Evolutionary conservation across 805 yeast species (phyloP).

Genomic region (Zygotorulaspora chibaensis): DNA sequence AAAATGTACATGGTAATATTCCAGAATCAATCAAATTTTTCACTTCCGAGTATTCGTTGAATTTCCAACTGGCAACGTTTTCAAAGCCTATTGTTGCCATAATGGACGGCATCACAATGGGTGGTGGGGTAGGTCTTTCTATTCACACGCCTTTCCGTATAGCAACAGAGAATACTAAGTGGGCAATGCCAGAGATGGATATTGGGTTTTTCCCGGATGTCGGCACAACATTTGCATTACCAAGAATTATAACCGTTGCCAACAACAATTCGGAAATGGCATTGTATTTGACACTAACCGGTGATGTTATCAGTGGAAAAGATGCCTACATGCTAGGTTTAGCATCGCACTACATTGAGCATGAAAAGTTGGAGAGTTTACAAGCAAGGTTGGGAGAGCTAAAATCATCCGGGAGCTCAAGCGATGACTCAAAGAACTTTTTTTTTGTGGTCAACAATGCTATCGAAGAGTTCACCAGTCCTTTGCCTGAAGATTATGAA

Average conservation of each 20-base stretch:
- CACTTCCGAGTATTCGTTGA: conserved; percentile 72
- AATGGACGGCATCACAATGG: conserved; percentile 93
- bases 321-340: conserved; percentile 82
- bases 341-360: conserved; percentile 85
- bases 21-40: conserved; percentile 60
- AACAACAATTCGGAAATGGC: conserved; percentile 70
- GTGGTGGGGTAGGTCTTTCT: conserved; percentile 93
- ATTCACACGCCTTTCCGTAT: conserved; percentile 89
- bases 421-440: conserved; percentile 31
- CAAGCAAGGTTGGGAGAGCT: conserved; percentile 62
- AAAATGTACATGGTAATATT: conserved; percentile 46
- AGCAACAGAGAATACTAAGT: conserved; percentile 84
- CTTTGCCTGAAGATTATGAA: conserved; percentile 57
- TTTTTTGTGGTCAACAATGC: conserved; percentile 56
- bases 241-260: conserved; percentile 47
- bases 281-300: conserved; percentile 80
- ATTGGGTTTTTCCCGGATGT: conserved; percentile 97
- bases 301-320: conserved; percentile 67
- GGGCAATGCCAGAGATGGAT: conserved; percentile 98
- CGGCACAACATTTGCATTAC: conserved; percentile 86
- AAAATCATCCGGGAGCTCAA: conserved; percentile 30
- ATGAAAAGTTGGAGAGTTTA: conserved; percentile 57
- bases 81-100: conserved; percentile 81
- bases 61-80: conserved; percentile 75
- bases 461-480: conserved; percentile 73